Conservation (phyloP, 345 rosid genomes). For the Lumnitzera racemosa region DNA sequence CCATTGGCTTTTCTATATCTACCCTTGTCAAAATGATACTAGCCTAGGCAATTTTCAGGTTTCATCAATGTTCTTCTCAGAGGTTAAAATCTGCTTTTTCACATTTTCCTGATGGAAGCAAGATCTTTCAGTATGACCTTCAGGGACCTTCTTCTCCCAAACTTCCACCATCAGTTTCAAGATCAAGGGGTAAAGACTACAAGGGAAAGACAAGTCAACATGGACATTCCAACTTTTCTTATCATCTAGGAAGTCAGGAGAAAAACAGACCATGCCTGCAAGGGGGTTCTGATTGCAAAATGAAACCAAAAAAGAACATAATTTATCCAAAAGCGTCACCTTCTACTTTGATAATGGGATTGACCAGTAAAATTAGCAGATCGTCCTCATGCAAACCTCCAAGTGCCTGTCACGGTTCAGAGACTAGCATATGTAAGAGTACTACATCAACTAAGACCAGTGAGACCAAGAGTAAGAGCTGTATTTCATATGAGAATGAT, state of each 20-base stretch:
- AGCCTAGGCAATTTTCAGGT: conserved; percentile 26
- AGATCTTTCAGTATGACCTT: conserved; percentile 15
- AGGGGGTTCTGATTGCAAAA: conserved; percentile 8
- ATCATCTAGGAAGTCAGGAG: conserved; percentile 18
- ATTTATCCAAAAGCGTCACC: conserved; percentile 21
- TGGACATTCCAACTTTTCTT: conserved; percentile 9
- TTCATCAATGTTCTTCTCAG: conserved; percentile 44
- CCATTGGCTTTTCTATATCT: too few relatives aligned
- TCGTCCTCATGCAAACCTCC: conserved; percentile 10
- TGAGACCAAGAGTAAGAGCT: conserved; percentile 27
- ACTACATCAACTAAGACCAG: conserved; percentile 12
- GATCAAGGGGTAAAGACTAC: conserved; percentile 56
- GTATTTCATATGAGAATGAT: conserved; percentile 27
- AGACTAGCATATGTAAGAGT: conserved; percentile 9
- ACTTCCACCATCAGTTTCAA: conserved; percentile 44
- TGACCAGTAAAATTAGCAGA: conserved; percentile 15
- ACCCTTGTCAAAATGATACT: neutral
- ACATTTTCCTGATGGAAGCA: conserved; percentile 18
- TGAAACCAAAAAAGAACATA: conserved; percentile 25
- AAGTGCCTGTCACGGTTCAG: conserved; percentile 1
- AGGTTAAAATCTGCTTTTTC: conserved; percentile 38
- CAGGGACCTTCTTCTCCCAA: conserved; percentile 25
- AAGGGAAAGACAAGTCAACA: conserved; percentile 22
- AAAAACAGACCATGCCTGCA: conserved; percentile 13
- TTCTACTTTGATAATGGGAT: conserved; percentile 18